A percentile compares a stretch with the other conserved stretches of the same genome.
phyloP scores from a whole-genome alignment of 345 rosid genomes.

The Limnanthes douglasii region DNA sequence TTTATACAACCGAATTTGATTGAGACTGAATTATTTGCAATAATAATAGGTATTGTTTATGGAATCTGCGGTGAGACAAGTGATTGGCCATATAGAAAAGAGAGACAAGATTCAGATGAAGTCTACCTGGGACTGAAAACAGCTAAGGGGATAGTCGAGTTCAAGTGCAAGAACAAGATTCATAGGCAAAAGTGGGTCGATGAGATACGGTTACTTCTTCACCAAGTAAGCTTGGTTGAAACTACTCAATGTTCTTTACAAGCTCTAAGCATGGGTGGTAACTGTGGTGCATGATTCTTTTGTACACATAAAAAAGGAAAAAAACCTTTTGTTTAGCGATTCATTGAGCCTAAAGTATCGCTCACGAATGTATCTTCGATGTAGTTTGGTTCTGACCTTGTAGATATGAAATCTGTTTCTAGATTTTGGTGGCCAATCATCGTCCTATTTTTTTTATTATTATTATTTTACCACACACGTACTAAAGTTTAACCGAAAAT shows the following conservation, averaged over 20 bases:
- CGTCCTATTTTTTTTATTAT: too few species aligned
- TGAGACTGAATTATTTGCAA: too few species aligned
- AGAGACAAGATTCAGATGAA: conserved; percentile 62
- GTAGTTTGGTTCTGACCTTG: too few species aligned
- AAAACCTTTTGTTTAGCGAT: too few species aligned
- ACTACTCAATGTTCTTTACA: conserved; percentile 36
- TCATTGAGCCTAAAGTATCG: too few species aligned
- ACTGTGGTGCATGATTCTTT: conserved; percentile 12
- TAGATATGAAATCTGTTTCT: too few species aligned
- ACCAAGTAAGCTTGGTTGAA: conserved; percentile 34
- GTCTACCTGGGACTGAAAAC: conserved; percentile 82
- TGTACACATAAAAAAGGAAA: too few species aligned
- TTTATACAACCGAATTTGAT: too few species aligned
- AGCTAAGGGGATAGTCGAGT: conserved; percentile 84
- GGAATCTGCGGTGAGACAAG: conserved; percentile 67
- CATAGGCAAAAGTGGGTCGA: conserved; percentile 92
- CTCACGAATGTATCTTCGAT: too few species aligned
- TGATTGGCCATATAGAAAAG: conserved; percentile 85
- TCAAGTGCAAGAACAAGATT: conserved; percentile 68
- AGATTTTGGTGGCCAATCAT: too few species aligned
- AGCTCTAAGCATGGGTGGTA: conserved; percentile 27
- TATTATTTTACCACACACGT: too few species aligned
- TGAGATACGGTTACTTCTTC: conserved; percentile 58
- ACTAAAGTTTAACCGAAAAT: too few species aligned
- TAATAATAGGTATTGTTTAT: conserved; percentile 46